Percentiles rank a stretch among this genome's conserved stretches.
Evolutionary conservation across 1,284 basidiomycete species (phyloP).

Genomic region (Trichosporon sp.): DNA sequence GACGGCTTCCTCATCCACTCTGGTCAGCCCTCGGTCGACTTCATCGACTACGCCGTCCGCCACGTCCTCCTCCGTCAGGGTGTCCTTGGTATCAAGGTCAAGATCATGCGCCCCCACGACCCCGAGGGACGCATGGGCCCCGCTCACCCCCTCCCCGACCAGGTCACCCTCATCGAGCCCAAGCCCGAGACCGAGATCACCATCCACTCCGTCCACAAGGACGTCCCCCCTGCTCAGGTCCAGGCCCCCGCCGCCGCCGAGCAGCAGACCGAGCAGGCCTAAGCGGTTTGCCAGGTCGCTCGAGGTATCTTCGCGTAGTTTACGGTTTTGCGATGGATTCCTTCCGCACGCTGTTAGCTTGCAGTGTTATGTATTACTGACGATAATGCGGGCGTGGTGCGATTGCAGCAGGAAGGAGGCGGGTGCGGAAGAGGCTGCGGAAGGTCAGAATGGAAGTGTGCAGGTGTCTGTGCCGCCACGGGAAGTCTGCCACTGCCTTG

Average conservation of each 20-base stretch:
- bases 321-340: constrained; percentile 3
- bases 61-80: constrained; percentile 98
- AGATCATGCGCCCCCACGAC: constrained; percentile 99
- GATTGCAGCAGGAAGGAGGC: no score
- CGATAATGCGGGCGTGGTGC: background rate
- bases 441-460: background rate
- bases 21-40: constrained; percentile 94
- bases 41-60: constrained; percentile 95
- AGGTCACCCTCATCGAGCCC: constrained; percentile 79
- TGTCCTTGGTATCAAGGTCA: constrained; percentile 99
- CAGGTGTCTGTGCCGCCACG: no score
- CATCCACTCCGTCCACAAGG: constrained; percentile 48
- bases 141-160: constrained; percentile 90
- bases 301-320: constrained; percentile 3
- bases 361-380: constrained; percentile 4
- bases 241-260: constrained; percentile 15
- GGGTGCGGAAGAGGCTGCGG: background rate
- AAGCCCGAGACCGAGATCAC: constrained; percentile 55
- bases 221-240: constrained; percentile 34
- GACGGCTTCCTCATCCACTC: constrained; percentile 99
- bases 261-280: constrained; percentile 11
- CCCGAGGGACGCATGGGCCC: constrained; percentile 84
- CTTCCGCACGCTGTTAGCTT: background rate
- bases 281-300: background rate
- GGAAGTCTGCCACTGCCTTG: no score